These are phyloP conservation scores for Salvia miltiorrhiza DNA, from an alignment of 257 asterid genomes.

Conservation along the genomic window DNA sequence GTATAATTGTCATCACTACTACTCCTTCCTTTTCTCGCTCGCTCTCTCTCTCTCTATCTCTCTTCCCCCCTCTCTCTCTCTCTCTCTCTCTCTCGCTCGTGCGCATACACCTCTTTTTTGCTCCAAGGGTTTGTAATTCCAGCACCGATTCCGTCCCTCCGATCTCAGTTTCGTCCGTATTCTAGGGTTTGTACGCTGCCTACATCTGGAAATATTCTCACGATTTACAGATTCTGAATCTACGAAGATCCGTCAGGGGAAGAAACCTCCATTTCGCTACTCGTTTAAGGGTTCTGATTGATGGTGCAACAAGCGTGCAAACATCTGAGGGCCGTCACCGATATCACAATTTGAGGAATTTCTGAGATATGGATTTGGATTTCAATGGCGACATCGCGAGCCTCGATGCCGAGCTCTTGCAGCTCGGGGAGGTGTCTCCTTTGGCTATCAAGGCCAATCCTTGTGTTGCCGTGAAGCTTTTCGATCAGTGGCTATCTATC, in stretches of 20 bases:
- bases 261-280: slow-evolving; percentile 7
- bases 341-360: slow-evolving; percentile 20
- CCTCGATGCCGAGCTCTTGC: slow-evolving; percentile 81
- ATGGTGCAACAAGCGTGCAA: slow-evolving; percentile 28
- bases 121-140: slow-evolving; percentile 38
- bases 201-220: slow-evolving; percentile 18
- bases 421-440: slow-evolving; percentile 87
- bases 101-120: slow-evolving; percentile 25
- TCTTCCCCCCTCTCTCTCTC: background rate
- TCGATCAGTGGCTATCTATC: slow-evolving; percentile 94
- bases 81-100: background rate
- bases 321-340: slow-evolving; percentile 30
- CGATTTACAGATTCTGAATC: slow-evolving; percentile 27
- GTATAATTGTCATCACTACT: slow-evolving; percentile 10
- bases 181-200: slow-evolving; percentile 16
- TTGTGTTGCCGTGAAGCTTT: slow-evolving; percentile 77
- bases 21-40: too few species aligned
- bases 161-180: slow-evolving; percentile 28
- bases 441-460: slow-evolving; percentile 77
- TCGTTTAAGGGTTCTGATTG: slow-evolving; percentile 31
- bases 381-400: slow-evolving; percentile 74
- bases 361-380: slow-evolving; percentile 68
- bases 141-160: slow-evolving; percentile 22
- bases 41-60: background rate
- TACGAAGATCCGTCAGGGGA: slow-evolving; percentile 25